Conservation (phyloP, 257 asterid genomes). For the Solanum chiquidenum region DNA sequence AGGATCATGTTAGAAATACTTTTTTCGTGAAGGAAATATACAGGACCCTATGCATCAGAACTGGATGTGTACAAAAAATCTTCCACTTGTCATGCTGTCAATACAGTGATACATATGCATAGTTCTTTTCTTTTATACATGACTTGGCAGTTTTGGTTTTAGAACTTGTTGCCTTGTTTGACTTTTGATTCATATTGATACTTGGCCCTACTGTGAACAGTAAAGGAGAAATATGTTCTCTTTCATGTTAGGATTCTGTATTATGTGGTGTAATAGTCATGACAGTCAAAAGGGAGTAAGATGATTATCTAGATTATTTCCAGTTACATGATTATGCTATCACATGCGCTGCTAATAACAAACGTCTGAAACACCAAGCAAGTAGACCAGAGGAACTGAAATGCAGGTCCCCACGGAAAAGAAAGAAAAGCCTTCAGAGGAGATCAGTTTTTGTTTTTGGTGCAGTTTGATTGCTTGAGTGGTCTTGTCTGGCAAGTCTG, state of each 20-base stretch:
- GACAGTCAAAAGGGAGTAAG: not conserved
- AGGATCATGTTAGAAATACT: not conserved
- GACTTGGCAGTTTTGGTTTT: not conserved
- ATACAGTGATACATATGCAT: not conserved
- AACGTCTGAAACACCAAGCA: not conserved
- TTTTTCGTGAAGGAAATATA: not conserved
- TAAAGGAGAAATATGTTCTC: not conserved
- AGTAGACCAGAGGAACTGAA: not conserved
- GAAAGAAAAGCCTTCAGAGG: not conserved
- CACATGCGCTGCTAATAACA: not conserved
- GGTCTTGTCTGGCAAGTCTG: not conserved
- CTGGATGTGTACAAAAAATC: not conserved
- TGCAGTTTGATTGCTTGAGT: not conserved
- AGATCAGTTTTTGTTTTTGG: not conserved
- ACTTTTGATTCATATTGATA: not conserved
- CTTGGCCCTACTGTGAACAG: not conserved
- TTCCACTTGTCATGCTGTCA: not conserved
- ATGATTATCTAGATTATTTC: not conserved
- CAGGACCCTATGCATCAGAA: not conserved
- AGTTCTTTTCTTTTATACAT: not conserved
- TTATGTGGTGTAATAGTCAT: not conserved
- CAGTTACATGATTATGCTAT: not conserved
- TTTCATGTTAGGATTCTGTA: not conserved
- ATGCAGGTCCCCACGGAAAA: not conserved
- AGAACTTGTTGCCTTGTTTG: not conserved